Evolutionary conservation across 2,329 filamentous ascomycete species (phyloP).

Genomic region (Lecanosticta acicola): DNA sequence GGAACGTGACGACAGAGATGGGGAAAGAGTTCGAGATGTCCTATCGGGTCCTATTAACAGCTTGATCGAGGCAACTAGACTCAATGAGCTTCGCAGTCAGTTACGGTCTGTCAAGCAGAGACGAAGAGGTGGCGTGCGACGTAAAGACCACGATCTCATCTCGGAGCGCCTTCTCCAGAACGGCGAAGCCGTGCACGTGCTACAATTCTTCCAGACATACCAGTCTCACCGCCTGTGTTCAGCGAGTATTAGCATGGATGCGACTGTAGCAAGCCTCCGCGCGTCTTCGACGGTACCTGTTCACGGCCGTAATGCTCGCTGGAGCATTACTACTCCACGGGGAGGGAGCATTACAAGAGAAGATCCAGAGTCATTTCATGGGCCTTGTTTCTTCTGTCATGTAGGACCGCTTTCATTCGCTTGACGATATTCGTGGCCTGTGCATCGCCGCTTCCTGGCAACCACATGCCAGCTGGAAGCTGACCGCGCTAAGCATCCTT

Average conservation of each 20-base stretch:
- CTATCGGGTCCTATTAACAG: constrained; percentile 12
- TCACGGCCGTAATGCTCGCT: constrained; percentile 11
- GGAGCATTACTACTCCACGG: constrained; percentile 6
- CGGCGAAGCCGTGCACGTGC: constrained; percentile 7
- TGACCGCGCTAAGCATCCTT: constrained; percentile 36
- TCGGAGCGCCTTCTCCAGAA: constrained; percentile 4
- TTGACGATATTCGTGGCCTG: constrained; percentile 35
- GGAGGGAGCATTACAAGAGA: constrained; percentile 7
- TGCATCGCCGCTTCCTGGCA: constrained; percentile 39
- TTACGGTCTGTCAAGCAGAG: constrained; percentile 10
- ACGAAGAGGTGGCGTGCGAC: constrained; percentile 10
- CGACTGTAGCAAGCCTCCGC: constrained; percentile 6
- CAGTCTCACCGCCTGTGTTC: constrained; percentile 9
- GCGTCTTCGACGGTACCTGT: constrained; percentile 10
- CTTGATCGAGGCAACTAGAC: constrained; percentile 11
- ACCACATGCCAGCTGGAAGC: constrained; percentile 37
- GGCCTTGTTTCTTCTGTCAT: constrained; percentile 31
- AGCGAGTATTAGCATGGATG: constrained; percentile 4
- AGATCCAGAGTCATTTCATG: constrained; percentile 9
- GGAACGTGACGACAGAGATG: not conserved
- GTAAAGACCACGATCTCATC: constrained; percentile 9
- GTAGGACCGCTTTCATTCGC: constrained; percentile 33
- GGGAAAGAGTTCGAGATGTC: constrained; percentile 3
- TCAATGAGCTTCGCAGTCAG: constrained; percentile 10
- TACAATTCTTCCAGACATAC: constrained; percentile 5